Evolutionary conservation across 1,284 basidiomycete genomes (phyloP).

Genomic region (Ustilago xerochloae): DNA sequence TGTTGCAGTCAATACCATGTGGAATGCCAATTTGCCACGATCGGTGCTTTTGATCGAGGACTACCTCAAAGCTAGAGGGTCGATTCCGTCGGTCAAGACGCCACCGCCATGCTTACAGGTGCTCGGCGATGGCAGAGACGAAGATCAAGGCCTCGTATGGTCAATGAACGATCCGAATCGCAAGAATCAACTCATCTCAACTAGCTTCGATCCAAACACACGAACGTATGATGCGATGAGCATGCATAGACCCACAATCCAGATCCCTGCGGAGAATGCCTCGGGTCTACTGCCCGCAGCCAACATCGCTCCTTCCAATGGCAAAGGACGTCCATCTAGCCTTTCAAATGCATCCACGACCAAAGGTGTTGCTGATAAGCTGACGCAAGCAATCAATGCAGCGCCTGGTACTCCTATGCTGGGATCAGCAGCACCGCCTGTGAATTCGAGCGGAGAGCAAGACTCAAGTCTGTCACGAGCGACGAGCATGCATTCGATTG

Average conservation of each 20-base stretch:
- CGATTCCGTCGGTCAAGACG: constrained; percentile 61
- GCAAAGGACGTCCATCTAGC: constrained; percentile 17
- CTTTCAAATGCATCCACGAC: constrained; percentile 51
- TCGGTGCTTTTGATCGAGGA: constrained; percentile 66
- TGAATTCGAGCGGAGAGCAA: constrained; percentile 28
- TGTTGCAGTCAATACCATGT: constrained; percentile 84
- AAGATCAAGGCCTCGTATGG: constrained; percentile 51
- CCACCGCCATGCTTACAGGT: constrained; percentile 60
- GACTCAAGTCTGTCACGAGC: constrained; percentile 39
- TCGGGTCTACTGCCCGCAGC: constrained; percentile 30
- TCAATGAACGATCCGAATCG: constrained; percentile 42
- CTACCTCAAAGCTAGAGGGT: constrained; percentile 61
- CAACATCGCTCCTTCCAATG: constrained; percentile 15
- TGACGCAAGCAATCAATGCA: constrained; percentile 26
- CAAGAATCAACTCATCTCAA: constrained; percentile 38
- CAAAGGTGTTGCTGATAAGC: constrained; percentile 40
- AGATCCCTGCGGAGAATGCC: not conserved
- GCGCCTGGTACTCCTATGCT: constrained; percentile 37
- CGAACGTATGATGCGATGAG: constrained; percentile 28
- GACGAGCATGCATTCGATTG: constrained; percentile 48
- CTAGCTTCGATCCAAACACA: constrained; percentile 45
- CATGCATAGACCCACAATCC: constrained; percentile 25
- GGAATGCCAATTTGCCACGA: constrained; percentile 75
- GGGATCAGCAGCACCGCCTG: constrained; percentile 22
- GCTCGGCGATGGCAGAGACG: constrained; percentile 62